Evolutionary conservation across 75 land plant genomes (phyloP), one percentile per base, ranked within the genome.

Genomic region (Chamaecyparis obtusa): DNA sequence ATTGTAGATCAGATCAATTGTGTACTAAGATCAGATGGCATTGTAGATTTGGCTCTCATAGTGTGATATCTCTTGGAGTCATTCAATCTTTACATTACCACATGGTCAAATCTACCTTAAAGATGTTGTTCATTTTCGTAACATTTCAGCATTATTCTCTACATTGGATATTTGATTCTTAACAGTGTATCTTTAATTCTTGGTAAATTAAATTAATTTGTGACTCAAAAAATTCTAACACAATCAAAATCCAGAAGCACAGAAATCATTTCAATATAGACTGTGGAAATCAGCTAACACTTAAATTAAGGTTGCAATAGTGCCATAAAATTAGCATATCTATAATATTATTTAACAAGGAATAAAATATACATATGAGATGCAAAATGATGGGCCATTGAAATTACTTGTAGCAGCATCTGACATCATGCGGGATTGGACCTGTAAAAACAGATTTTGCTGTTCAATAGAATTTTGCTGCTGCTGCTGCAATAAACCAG

Each of bases 401-500:
- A 79, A 39, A 35, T 79, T 79, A 79, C 82, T 79, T 79, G 49
- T 41, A 27, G 49, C 44, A 0, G 49, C 30, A 24, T 80, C 83
- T 80, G 83, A 2, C 13, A 80, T 27, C 13, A 48, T 27, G 3
- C 9, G 83, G 30, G 0, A 9, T 44, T 27, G 83, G 14, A 0
- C 30, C 46, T 80, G 83, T 80, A 43, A 9, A 21, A 80, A 2
- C 49, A 44, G 83, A 2, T 43, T 80, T 80, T 80, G 49, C 49
- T 80, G 49, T 80, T 80, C 32, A 10, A 44, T 80, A 41, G 83
- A 44, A 21, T n/a, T 44, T 17, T 77, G 80, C 0, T 80, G 83
- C 30, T 80, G 83, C 32, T 80, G 83, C 43, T 77, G 80, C 83
- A 80, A 80, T 39, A 80, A 80, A 80, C 49, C 49, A 21, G 14